Evolutionary conservation across 2,329 filamentous ascomycete genomes (phyloP), one percentile per base, ranked within the genome.

Genomic region (Cryphonectria japonica): DNA sequence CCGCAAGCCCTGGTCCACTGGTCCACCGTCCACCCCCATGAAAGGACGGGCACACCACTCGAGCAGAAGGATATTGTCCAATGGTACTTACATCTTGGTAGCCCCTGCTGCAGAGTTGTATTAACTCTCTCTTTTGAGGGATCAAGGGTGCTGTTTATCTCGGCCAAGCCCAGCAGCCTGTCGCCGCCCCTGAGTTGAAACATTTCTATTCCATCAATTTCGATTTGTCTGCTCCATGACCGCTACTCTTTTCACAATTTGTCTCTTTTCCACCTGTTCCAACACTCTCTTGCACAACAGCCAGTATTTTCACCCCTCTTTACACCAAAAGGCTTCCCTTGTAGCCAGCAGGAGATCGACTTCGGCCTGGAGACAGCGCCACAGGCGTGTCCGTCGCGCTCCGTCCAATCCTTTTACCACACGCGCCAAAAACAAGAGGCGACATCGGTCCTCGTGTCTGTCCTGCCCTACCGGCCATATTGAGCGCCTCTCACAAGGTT

Each of bases 241-340:
- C 76, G 80, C 79, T 62, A 41, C 67, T 69, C 68, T 72, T 61
- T 68, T 71, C 60, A 68, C 69, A 78, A 79, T 85, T 74, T 86
- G 85, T 78, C 81, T 82, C 77, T 78, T 81, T 75, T 82, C 84
- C 78, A 81, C 83, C 76, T 83, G 80, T 77, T 82, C 83, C 75
- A 80, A 79, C 79, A 76, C 81, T 78, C 79, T 85, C 77, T 79
- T 84, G 74, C 77, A 85, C 32, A 13, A 39, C 80, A 82, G 85
- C 74, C 78, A 79, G 74, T 81, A 81, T 74, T 77, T 84, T 74
- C 81, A 26, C 61, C 37, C 13, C 39, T 39, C n/a, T 39, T 26
- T n/a, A 61, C 32, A 46, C n/a, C 39, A 64, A 7, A 41, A 32
- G 41, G 37, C 19, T 43, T 29, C 61, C n/a, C 39, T 82, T 78